Evolutionary conservation across 179 eudicot genomes (phyloP).

Genomic region (Beta corolliflora): DNA sequence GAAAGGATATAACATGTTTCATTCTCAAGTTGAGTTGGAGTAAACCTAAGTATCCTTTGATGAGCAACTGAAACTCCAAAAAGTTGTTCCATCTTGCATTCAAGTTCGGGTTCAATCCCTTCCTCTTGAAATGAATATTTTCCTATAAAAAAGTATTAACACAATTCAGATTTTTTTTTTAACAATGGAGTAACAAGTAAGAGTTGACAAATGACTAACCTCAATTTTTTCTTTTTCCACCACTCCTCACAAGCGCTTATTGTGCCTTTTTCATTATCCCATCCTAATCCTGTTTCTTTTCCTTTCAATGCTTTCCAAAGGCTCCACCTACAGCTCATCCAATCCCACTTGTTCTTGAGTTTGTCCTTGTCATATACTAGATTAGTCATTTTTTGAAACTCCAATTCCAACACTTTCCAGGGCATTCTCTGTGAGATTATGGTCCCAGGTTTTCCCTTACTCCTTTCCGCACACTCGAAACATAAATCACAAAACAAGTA

Average conservation of each 20-base stretch:
- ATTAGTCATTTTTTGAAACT: slow-evolving; percentile 2
- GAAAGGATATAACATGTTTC: not conserved
- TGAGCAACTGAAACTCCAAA: not conserved
- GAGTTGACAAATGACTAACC: not conserved
- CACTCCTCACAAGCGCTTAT: slow-evolving; percentile 14
- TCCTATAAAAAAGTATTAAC: not conserved
- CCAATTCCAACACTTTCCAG: slow-evolving; percentile 7
- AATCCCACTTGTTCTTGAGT: slow-evolving; percentile 16
- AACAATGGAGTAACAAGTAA: too few relatives aligned
- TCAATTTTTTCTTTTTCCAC: slow-evolving; percentile 11
- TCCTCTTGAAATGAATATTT: slow-evolving; percentile 15
- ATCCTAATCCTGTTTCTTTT: slow-evolving; percentile 6
- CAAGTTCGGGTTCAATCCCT: slow-evolving; percentile 11
- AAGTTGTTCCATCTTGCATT: slow-evolving; percentile 2
- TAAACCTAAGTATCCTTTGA: not conserved
- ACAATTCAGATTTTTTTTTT: not conserved
- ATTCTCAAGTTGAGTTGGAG: not conserved
- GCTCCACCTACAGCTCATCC: not conserved
- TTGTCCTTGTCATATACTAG: slow-evolving; percentile 1
- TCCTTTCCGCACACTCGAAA: not conserved
- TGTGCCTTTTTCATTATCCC: slow-evolving; percentile 20
- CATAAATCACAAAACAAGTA: slow-evolving; percentile 10
- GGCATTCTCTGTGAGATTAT: not conserved
- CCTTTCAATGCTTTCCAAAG: slow-evolving; percentile 17
- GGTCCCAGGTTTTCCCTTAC: slow-evolving; percentile 12